Conservation (phyloP, 495 filamentous ascomycete species). For the Xylaria intraflava region DNA sequence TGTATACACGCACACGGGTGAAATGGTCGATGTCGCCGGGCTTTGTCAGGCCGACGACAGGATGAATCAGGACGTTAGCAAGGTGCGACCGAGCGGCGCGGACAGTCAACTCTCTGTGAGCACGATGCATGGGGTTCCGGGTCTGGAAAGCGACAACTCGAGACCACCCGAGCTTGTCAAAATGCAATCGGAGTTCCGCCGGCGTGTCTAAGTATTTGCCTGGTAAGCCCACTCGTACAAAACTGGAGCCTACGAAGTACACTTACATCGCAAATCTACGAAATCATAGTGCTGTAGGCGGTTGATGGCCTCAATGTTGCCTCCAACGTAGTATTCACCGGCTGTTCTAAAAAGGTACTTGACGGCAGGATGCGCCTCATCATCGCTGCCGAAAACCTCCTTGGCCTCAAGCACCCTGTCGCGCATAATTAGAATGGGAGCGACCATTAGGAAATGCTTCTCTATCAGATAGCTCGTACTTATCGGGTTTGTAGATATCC, state of each 20-base stretch:
- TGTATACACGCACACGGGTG: constrained; percentile 96
- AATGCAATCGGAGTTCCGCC: constrained; percentile 89
- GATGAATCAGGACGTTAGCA: constrained; percentile 98
- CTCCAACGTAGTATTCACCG: constrained; percentile 86
- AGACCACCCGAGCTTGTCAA: constrained; percentile 98
- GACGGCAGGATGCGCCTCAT: constrained; percentile 84
- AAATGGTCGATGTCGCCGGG: constrained; percentile 99
- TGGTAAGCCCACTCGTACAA: constrained; percentile 8
- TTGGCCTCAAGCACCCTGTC: constrained; percentile 76
- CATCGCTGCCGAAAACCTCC: constrained; percentile 90
- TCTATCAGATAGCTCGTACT: constrained; percentile 52
- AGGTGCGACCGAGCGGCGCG: constrained; percentile 90
- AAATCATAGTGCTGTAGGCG: constrained; percentile 97
- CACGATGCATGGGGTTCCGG: constrained; percentile 97
- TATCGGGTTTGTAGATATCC: constrained; percentile 93
- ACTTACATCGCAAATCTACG: constrained; percentile 85
- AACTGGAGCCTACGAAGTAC: not conserved
- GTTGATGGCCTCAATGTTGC: constrained; percentile 91
- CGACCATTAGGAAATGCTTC: constrained; percentile 13
- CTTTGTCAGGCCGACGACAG: constrained; percentile 96
- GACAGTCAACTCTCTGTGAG: constrained; percentile 94
- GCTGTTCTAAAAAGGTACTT: constrained; percentile 76
- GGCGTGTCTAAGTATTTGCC: constrained; percentile 62
- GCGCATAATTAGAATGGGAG: constrained; percentile 33
- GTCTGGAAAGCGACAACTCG: constrained; percentile 98